Conservation (phyloP, 108 stramenopile genomes). For the Bacterosira constricta region DNA sequence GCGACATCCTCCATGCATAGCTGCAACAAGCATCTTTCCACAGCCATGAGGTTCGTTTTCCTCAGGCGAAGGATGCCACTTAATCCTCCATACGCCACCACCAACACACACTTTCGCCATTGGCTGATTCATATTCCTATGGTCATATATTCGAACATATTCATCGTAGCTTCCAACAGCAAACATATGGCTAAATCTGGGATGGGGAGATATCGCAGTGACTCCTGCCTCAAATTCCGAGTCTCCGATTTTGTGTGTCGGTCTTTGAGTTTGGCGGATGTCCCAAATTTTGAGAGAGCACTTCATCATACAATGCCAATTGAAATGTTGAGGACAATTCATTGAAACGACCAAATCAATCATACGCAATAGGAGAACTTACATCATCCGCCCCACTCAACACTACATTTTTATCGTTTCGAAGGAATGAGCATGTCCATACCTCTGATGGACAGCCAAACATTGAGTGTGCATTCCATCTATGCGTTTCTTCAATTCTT, state of each 20-base stretch:
- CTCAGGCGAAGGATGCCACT: constrained; percentile 76
- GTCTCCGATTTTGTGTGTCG: constrained; percentile 43
- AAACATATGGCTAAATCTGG: constrained; percentile 50
- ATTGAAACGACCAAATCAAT: constrained; percentile 5
- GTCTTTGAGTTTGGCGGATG: constrained; percentile 40
- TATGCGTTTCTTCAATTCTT: constrained; percentile 26
- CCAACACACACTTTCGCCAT: constrained; percentile 46
- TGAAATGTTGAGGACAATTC: not conserved
- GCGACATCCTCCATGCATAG: constrained; percentile 89
- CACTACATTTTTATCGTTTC: constrained; percentile 40
- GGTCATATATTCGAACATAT: constrained; percentile 69
- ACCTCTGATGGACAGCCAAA: constrained; percentile 87
- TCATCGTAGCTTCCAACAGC: constrained; percentile 87
- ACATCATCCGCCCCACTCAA: constrained; percentile 56
- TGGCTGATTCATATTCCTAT: constrained; percentile 45
- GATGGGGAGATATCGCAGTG: constrained; percentile 78
- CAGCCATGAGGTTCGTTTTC: constrained; percentile 1
- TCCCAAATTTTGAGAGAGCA: constrained; percentile 72
- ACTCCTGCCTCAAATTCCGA: constrained; percentile 81
- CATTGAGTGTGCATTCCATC: constrained; percentile 77
- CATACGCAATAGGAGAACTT: constrained; percentile 8
- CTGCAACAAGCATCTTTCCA: constrained; percentile 64
- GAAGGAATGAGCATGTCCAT: constrained; percentile 67
- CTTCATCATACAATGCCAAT: constrained; percentile 10
- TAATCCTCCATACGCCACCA: constrained; percentile 88